Conservation (phyloP, 192 early-diverging fungal genomes). For the Linnemannia elongata region DNA sequence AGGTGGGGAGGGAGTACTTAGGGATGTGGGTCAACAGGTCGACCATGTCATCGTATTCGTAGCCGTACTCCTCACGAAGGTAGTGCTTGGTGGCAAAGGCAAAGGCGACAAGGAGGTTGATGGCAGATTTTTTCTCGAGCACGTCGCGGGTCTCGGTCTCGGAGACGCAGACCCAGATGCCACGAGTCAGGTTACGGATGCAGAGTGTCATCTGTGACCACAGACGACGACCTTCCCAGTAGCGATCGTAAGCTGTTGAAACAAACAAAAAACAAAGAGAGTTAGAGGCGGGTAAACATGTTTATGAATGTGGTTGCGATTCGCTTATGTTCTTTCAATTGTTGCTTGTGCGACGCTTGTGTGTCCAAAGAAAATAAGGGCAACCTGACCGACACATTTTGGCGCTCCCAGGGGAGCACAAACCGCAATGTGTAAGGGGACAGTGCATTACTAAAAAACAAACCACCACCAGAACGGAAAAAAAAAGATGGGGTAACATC, state of each 20-base stretch:
- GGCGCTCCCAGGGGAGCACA: not conserved
- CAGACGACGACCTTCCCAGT: slow-evolving; percentile 88
- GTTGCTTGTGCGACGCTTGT: not conserved
- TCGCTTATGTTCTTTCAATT: not conserved
- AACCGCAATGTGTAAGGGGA: not conserved
- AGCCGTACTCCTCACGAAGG: slow-evolving; percentile 80
- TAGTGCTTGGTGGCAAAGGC: slow-evolving; percentile 87
- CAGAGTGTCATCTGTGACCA: slow-evolving; percentile 81
- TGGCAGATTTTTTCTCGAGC: slow-evolving; percentile 75
- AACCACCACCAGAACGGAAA: not conserved
- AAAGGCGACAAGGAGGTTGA: slow-evolving; percentile 86
- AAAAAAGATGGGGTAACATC: not conserved
- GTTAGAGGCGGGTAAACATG: not conserved
- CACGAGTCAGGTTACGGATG: slow-evolving; percentile 83
- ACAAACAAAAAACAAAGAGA: not conserved
- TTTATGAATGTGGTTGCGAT: not conserved
- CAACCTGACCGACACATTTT: not conserved
- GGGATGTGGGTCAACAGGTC: slow-evolving; percentile 73
- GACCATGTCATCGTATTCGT: slow-evolving; percentile 78
- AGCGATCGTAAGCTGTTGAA: slow-evolving; percentile 76
- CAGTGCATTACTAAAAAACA: not conserved
- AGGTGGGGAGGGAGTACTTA: slow-evolving; percentile 64
- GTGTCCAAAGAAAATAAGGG: not conserved
- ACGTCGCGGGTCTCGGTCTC: slow-evolving; percentile 68
- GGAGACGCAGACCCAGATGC: slow-evolving; percentile 78